phyloP scores from a whole-genome alignment of 2,329 filamentous ascomycete species.

The Beauveria bassiana region DNA sequence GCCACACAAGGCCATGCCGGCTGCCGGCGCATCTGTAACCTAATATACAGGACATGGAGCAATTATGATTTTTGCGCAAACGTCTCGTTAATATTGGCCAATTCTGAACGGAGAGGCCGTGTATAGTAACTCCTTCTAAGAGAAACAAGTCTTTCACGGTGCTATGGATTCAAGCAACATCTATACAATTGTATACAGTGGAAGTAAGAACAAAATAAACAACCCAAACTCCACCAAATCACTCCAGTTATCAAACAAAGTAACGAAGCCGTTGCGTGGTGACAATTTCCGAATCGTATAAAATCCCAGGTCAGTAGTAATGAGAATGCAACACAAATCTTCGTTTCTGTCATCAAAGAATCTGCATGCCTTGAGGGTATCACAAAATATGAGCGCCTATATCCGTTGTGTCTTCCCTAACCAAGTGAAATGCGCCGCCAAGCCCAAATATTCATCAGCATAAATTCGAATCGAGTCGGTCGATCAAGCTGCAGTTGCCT shows the following conservation, averaged over 20 bases:
- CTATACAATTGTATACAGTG: slow-evolving; percentile 2
- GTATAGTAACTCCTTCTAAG: slow-evolving; percentile 1
- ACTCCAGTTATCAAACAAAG: slow-evolving; percentile 1
- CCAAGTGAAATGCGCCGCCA: slow-evolving; percentile 2
- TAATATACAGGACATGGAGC: neutral
- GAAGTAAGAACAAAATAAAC: neutral
- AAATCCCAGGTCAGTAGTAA: slow-evolving; percentile 5
- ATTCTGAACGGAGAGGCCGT: neutral
- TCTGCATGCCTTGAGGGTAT: slow-evolving; percentile 28
- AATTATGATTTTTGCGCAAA: neutral
- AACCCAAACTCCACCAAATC: slow-evolving; percentile 7
- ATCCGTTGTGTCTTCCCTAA: neutral
- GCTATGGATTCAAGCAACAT: neutral
- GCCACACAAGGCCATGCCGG: neutral
- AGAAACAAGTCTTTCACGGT: neutral
- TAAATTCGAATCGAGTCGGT: slow-evolving; percentile 5
- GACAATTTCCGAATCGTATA: neutral
- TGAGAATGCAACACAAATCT: slow-evolving; percentile 11
- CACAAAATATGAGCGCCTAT: slow-evolving; percentile 21
- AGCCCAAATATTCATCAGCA: slow-evolving; percentile 4
- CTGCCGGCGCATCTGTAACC: neutral
- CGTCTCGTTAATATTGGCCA: neutral
- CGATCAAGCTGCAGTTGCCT: slow-evolving; percentile 26
- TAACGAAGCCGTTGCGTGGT: neutral
- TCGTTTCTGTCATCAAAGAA: slow-evolving; percentile 15